Conservation (phyloP, 805 yeast species). For the Monosporozyma aerobia region DNA sequence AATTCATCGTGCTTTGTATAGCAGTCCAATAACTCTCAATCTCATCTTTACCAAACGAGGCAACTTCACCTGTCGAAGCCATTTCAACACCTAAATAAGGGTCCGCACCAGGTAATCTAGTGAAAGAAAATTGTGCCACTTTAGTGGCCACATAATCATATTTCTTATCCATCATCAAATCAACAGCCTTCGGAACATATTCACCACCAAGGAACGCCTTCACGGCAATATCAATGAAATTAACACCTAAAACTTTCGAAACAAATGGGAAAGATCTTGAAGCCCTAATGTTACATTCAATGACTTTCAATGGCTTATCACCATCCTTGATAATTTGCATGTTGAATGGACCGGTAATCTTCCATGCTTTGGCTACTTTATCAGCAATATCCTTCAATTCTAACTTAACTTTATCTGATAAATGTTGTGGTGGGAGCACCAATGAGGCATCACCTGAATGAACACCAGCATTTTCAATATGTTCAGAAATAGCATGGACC, state of each 20-base stretch:
- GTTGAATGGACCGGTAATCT: constrained; percentile 95
- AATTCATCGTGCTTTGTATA: constrained; percentile 94
- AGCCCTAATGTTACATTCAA: constrained; percentile 97
- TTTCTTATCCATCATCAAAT: constrained; percentile 60
- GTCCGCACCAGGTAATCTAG: constrained; percentile 98
- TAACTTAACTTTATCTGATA: constrained; percentile 54
- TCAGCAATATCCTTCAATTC: constrained; percentile 83
- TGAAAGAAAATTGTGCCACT: constrained; percentile 97
- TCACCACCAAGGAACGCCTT: constrained; percentile 67
- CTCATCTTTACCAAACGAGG: constrained; percentile 83
- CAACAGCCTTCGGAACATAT: constrained; percentile 66
- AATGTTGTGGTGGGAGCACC: constrained; percentile 81
- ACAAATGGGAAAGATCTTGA: constrained; percentile 99
- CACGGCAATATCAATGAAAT: constrained; percentile 92
- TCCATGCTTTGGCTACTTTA: constrained; percentile 90
- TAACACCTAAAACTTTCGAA: constrained; percentile 89
- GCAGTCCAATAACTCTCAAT: constrained; percentile 97
- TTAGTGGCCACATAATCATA: constrained; percentile 89
- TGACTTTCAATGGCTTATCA: constrained; percentile 73
- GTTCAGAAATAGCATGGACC: constrained; percentile 95
- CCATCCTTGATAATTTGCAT: constrained; percentile 89
- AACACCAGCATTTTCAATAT: constrained; percentile 96
- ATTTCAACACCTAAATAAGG: constrained; percentile 98
- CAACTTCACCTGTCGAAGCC: constrained; percentile 99
- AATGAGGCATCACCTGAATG: constrained; percentile 98